phyloP scores from a whole-genome alignment of 208 protist genomes.

The Leishmania tarentolae region DNA sequence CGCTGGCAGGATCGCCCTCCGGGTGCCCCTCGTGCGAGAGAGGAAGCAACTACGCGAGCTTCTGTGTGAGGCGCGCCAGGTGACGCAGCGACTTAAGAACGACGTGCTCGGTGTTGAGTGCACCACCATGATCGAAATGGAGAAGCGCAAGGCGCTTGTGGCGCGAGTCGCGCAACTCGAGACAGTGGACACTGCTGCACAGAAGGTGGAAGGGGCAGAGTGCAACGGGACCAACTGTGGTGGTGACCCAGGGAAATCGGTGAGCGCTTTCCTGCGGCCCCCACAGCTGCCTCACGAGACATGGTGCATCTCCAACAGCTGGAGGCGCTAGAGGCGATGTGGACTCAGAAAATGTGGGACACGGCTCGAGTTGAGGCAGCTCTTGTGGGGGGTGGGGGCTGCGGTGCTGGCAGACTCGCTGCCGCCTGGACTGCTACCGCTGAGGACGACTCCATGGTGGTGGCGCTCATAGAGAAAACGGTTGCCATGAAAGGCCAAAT shows the following conservation, averaged over 20 bases:
- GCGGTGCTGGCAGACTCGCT: not conserved
- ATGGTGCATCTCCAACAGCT: conserved; percentile 26
- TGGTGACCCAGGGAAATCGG: not conserved
- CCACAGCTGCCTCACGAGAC: conserved; percentile 12
- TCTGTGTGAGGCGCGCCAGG: conserved; percentile 47
- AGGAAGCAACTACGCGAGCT: conserved; percentile 26
- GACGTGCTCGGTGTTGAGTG: conserved; percentile 88
- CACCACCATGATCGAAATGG: conserved; percentile 77
- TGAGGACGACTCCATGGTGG: conserved; percentile 12
- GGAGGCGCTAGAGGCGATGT: conserved; percentile 28
- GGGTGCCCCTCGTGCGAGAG: conserved; percentile 8
- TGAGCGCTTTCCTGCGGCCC: not conserved
- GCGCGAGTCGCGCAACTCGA: conserved; percentile 48
- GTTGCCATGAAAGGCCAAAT: conserved; percentile 29
- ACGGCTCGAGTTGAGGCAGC: conserved; percentile 16
- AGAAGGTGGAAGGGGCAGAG: not conserved
- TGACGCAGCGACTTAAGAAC: conserved; percentile 73
- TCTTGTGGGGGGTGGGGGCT: not conserved
- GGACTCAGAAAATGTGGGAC: conserved; percentile 26
- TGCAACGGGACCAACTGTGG: not conserved
- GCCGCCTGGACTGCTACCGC: not conserved
- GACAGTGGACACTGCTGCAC: not conserved
- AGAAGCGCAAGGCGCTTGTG: conserved; percentile 73
- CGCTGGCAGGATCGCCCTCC: conserved; percentile 7
- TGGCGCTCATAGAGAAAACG: conserved; percentile 31